Evolutionary conservation across 148 eudicot genomes (phyloP).

Genomic region (Fagopyrum homotropicum): DNA sequence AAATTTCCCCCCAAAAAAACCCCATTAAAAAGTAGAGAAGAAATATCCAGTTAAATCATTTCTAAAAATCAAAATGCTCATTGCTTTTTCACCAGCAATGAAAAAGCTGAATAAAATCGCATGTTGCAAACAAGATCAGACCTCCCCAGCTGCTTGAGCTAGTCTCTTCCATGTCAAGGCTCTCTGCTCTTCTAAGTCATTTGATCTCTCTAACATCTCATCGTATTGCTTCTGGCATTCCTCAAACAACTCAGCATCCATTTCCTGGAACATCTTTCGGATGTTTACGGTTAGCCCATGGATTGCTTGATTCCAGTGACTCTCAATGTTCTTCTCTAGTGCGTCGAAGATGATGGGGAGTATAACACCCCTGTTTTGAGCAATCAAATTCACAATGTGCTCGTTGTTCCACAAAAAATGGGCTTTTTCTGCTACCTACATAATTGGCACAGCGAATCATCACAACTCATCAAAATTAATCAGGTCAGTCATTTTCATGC

Average conservation of each 20-base stretch:
- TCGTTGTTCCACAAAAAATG: constrained; percentile 70
- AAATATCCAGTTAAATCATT: background rate
- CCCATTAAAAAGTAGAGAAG: background rate
- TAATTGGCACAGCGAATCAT: background rate
- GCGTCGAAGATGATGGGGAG: constrained; percentile 68
- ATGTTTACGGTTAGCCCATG: constrained; percentile 59
- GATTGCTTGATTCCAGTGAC: constrained; percentile 71
- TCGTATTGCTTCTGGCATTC: constrained; percentile 49
- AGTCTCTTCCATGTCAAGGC: constrained; percentile 48
- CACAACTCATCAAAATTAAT: background rate
- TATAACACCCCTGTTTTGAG: constrained; percentile 44
- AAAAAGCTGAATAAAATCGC: background rate
- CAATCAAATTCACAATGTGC: constrained; percentile 60
- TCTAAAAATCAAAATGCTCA: background rate
- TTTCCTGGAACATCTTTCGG: constrained; percentile 63
- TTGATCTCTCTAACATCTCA: constrained; percentile 35
- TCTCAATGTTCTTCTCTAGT: constrained; percentile 56
- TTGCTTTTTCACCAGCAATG: background rate
- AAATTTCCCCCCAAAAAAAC: background rate
- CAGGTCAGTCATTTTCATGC: background rate
- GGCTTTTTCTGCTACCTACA: constrained; percentile 62
- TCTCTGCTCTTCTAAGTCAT: constrained; percentile 42
- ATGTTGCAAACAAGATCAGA: constrained; percentile 2
- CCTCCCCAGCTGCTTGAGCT: constrained; percentile 40
- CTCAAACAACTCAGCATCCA: constrained; percentile 56